These are phyloP conservation scores for Irpex lacteus DNA, from an alignment of 1,284 basidiomycete species.

Conservation along the genomic window DNA sequence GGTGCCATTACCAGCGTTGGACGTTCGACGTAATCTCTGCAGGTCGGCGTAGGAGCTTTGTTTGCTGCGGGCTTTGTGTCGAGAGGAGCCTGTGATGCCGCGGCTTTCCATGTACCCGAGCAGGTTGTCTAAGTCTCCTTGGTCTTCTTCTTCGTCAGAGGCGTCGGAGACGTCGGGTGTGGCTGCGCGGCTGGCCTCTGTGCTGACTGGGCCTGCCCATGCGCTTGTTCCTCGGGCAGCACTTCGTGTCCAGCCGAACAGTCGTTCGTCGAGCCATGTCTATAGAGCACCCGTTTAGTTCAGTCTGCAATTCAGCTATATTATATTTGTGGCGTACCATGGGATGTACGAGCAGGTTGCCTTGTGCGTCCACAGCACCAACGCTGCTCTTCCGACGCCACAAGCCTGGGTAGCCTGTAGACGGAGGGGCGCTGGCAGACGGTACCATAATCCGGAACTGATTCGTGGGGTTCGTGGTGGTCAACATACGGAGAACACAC, in stretches of 20 bases:
- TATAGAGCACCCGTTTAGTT: conserved; percentile 17
- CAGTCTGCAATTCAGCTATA: background rate
- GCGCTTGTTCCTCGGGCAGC: conserved; percentile 69
- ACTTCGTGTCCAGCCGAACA: conserved; percentile 89
- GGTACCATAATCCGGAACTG: conserved; percentile 84
- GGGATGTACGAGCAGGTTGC: conserved; percentile 76
- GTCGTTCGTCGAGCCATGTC: conserved; percentile 90
- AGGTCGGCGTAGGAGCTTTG: conserved; percentile 78
- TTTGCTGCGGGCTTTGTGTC: conserved; percentile 47
- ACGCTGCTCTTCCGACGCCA: conserved; percentile 75
- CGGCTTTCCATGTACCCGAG: conserved; percentile 60
- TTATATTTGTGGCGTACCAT: conserved; percentile 44
- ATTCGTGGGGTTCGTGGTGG: background rate
- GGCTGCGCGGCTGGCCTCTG: conserved; percentile 60
- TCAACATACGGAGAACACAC: conserved; percentile 4
- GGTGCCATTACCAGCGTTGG: conserved; percentile 11
- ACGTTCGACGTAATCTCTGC: conserved; percentile 54
- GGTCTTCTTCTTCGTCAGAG: conserved; percentile 53
- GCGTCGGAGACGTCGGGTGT: conserved; percentile 64
- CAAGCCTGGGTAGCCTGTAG: conserved; percentile 61
- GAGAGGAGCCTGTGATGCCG: conserved; percentile 9
- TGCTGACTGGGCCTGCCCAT: conserved; percentile 63
- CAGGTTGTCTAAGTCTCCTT: conserved; percentile 78
- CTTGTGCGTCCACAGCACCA: conserved; percentile 77
- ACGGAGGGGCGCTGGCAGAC: conserved; percentile 79